Evolutionary conservation across 352 stramenopile genomes (phyloP), one percentile per base, ranked within the genome.

Genomic region (Phytopythium montanum): DNA sequence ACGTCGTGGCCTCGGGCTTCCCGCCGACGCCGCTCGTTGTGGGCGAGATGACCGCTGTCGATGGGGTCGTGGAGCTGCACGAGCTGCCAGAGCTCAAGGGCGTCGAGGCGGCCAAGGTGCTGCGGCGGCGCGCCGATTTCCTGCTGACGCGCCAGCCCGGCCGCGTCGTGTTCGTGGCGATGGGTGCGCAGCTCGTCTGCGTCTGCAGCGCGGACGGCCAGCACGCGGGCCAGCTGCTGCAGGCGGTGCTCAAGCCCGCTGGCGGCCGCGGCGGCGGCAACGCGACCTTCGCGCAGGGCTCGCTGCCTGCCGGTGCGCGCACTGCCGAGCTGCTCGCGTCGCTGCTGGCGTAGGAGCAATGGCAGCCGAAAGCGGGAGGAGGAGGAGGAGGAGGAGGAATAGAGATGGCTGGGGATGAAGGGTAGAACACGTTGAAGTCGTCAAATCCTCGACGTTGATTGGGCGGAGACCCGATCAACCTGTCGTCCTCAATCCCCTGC

Each of bases 61-160:
- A 25, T 10, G 16, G 19, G 5, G 51, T 45, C 1, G 63, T 88
- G 13, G 68, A 85, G n/a, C 34, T 76, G 54, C 75, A 84, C 41
- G 58, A 61, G 12, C 51, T 70, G 46, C 49, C 67, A 29, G 14
- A 64, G 19, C 53, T 61, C 21, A 41, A 39, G 38, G 54, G 33
- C 31, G 67, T 61, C 34, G 72, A 86, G 39, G 78, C 79, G 33
- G 64, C 66, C 53, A 81, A 81, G 54, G 64, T 89, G 36, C 61
- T 90, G 26, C 80, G 84, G 49, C 79, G 79, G 21, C 81, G 81
- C 33, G 77, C 81, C 26, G 81, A 92, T 49, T 77, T 80, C 21
- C 34, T 92, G 58, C 66, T 73, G 1, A 58, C 71, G 34, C 29
- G 73, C 31, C 33, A 55, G 0, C 59, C 75, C 5, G 61, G 61